Evolutionary conservation across 441 rosid genomes (phyloP).

Genomic region (Eutrema salsugineum): DNA sequence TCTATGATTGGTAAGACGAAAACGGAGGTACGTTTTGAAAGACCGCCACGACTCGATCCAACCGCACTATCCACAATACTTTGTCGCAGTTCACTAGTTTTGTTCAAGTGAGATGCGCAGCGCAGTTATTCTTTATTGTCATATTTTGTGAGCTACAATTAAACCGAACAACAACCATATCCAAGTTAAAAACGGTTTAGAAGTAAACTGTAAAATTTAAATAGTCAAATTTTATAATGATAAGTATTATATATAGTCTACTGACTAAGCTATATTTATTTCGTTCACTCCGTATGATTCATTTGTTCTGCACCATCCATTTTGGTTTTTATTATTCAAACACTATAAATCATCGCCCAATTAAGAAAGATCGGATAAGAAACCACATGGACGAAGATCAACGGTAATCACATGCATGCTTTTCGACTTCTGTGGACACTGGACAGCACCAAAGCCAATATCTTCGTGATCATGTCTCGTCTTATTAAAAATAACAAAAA

Average conservation of each 20-base stretch:
- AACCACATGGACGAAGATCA: slow-evolving; percentile 25
- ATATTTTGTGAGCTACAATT: too few species aligned
- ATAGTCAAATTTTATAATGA: too few species aligned
- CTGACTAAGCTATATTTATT: not conserved
- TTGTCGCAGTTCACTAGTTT: too few species aligned
- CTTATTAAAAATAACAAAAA: not conserved
- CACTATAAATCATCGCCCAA: not conserved
- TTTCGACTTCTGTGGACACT: slow-evolving; percentile 25
- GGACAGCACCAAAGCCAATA: slow-evolving; percentile 26
- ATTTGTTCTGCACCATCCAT: not conserved
- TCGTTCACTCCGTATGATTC: not conserved
- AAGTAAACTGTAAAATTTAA: too few species aligned
- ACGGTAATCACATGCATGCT: slow-evolving; percentile 22
- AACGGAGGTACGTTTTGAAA: too few species aligned
- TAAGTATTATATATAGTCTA: not conserved
- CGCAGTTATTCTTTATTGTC: too few species aligned
- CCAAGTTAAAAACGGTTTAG: too few species aligned
- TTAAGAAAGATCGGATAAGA: slow-evolving; percentile 28
- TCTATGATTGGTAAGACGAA: not conserved
- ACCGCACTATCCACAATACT: too few species aligned
- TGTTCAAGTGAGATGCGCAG: too few species aligned
- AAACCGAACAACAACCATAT: too few species aligned
- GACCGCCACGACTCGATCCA: too few species aligned
- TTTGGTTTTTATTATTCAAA: not conserved
- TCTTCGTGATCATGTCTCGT: slow-evolving; percentile 20